Evolutionary conservation across 345 rosid genomes (phyloP).

Genomic region (Clarkia xantiana): DNA sequence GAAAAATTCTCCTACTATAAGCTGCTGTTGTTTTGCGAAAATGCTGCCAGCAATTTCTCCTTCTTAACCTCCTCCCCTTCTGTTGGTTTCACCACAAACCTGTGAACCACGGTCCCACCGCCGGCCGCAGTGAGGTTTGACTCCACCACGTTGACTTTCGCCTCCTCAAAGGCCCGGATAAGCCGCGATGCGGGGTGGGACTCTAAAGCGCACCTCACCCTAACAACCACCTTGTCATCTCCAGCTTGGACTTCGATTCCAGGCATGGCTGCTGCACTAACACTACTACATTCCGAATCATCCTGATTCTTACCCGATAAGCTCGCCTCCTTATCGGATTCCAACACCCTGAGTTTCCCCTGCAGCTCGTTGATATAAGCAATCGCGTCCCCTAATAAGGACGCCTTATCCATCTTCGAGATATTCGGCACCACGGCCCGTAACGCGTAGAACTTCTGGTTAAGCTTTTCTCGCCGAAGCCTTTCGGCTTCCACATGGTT

Average conservation of each 20-base stretch:
- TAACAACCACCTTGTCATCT: constrained; percentile 49
- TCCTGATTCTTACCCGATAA: constrained; percentile 12
- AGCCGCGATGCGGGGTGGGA: constrained; percentile 72
- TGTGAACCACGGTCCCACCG: constrained; percentile 42
- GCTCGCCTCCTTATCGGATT: constrained; percentile 49
- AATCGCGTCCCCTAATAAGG: constrained; percentile 83
- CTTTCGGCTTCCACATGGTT: constrained; percentile 99
- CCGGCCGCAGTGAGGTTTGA: constrained; percentile 45
- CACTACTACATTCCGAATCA: constrained; percentile 6
- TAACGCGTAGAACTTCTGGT: constrained; percentile 83
- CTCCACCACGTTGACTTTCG: constrained; percentile 44
- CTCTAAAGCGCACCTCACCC: constrained; percentile 61
- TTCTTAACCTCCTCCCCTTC: constrained; percentile 61
- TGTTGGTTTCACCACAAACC: constrained; percentile 65
- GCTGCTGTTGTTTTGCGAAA: constrained; percentile 31
- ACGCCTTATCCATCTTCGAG: constrained; percentile 99
- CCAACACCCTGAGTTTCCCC: constrained; percentile 61
- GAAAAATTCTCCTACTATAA: constrained; percentile 10
- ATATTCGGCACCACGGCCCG: constrained; percentile 97
- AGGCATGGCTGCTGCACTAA: background rate
- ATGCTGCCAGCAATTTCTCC: constrained; percentile 68
- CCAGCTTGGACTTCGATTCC: constrained; percentile 50
- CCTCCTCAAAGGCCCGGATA: constrained; percentile 59
- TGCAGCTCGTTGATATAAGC: constrained; percentile 93
- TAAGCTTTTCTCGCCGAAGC: constrained; percentile 87